Base-by-base conservation (phyloP, 306 rosid genomes). In the Quercus ilex region DNA sequence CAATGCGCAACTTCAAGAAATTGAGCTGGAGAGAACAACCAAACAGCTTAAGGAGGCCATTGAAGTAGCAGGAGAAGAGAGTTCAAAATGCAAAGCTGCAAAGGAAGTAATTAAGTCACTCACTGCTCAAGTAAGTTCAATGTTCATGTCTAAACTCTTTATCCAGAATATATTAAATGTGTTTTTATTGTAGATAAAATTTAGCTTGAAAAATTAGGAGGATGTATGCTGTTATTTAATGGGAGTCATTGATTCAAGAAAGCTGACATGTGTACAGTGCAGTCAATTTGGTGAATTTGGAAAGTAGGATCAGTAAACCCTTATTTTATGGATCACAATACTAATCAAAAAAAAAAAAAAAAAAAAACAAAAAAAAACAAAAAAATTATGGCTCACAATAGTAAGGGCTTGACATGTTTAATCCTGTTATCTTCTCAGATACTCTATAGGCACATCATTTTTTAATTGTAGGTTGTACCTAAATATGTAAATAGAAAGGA, bases 71-170 rank as follows among this genome's bases (percentile, higher is more conserved):
- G 94, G 89, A 78, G 99, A 91, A 75, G 99, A 95, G 90, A 86
- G 96, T 85, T 91, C 91, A 77, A 92, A 89, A 87, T 91, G 97
- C 87, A 95, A 92, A 84, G 97, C 97, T 31, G 99, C 99, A 65
- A 95, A 95, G 85, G 99, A 95, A 88, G 99, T 95, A 83, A 95
- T 95, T 86, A 93, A 95, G 87, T 92, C 99, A 3, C 99, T 95
- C 76, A 95, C 98, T 71, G 94, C 99, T 51, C 96, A 91, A 90
- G 99, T 95, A 85, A 86, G 91, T 72, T 79, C 64, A 58, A 78
- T 83, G 60, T 18, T 79, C 56, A 64, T 64, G 23, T 49, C 72
- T 67, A 67, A 19, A 35, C 35, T 67, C 25, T 33, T 67, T 67
- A 67, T 19, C 72, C 52, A 33, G 25, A 7, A 20, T 28, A 8